Base-by-base conservation (phyloP, 164 flowering plant genomes). In the Vitis riparia region DNA sequence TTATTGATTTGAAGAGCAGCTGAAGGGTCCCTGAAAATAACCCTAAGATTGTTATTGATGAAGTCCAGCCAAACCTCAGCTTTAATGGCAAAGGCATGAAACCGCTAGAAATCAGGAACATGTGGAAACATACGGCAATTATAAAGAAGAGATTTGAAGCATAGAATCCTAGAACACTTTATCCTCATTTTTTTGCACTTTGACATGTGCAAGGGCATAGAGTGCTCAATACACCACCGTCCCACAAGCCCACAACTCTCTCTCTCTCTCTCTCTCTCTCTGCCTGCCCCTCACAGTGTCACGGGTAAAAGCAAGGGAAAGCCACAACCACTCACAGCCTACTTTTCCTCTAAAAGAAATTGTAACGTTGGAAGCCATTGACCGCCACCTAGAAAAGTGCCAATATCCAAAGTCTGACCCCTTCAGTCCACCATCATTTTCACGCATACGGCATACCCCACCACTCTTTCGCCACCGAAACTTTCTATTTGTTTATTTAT, bases 361-460 rank as follows among this genome's bases (percentile, higher is more conserved):
- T 69, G 49, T 66, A 75, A 75, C 77, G 77, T 75, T 75, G 70
- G 77, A 52, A 65, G 44, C 53, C 53, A 44, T 51, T 12, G 69
- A 59, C 53, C 58, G 58, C 51, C 61, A 55, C 44, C 30, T 8
- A 19, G 9, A 12, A 32, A 55, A 23, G 44, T 3, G 44, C 44
- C 44, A 65, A 50, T 44, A 48, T 3, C 27, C n/a, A 51, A 32
- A 11, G 44, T 37, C 44, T 37, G 51, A 53, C 37, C 17, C 14
- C 66, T 47, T 37, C 17, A 52, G 29, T 16, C 47, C 58, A 8
- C 52, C 69, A 59, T 65, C 68, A 65, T 59, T 65, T 56, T 51
- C 64, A 57, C 59, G 44, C 11, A 16, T n/a, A 16, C 30, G 30
- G 51, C 11, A 50, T 51, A 5, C 47, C 50, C 60, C 51, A 55